Evolutionary conservation across 306 rosid genomes (phyloP).

Genomic region (Dalbergia oliveri): DNA sequence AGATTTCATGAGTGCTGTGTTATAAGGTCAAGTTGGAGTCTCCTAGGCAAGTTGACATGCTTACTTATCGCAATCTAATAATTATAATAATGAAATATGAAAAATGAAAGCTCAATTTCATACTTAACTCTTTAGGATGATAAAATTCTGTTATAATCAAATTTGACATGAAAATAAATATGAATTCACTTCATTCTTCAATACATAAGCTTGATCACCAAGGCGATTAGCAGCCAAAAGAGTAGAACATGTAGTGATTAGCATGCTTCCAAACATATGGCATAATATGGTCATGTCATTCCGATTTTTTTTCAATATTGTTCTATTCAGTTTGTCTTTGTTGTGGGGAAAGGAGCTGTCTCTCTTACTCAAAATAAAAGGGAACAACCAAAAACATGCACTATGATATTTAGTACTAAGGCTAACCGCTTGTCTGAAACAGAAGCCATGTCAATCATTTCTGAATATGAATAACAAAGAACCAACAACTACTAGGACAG

Average conservation of each 20-base stretch:
- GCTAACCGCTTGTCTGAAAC: background rate
- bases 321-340: constrained; percentile 9
- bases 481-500: no score
- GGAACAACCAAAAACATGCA: constrained; percentile 36
- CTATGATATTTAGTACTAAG: constrained; percentile 25
- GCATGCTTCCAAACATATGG: background rate
- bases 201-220: background rate
- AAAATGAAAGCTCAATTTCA: background rate
- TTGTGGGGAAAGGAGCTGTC: constrained; percentile 25
- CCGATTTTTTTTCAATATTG: background rate
- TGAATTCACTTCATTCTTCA: constrained; percentile 33
- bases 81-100: background rate
- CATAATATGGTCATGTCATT: constrained; percentile 18
- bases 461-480: constrained; percentile 11
- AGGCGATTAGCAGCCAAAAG: background rate
- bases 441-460: constrained; percentile 38
- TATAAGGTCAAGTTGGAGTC: constrained; percentile 1
- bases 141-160: background rate
- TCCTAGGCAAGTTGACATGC: constrained; percentile 28
- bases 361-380: constrained; percentile 23
- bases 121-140: constrained; percentile 3
- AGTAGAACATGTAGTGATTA: constrained; percentile 7
- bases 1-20: constrained; percentile 7
- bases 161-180: constrained; percentile 35
- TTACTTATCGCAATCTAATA: constrained; percentile 12